Evolutionary conservation across 148 eudicot genomes (phyloP).

Genomic region (Silene uniflora): DNA sequence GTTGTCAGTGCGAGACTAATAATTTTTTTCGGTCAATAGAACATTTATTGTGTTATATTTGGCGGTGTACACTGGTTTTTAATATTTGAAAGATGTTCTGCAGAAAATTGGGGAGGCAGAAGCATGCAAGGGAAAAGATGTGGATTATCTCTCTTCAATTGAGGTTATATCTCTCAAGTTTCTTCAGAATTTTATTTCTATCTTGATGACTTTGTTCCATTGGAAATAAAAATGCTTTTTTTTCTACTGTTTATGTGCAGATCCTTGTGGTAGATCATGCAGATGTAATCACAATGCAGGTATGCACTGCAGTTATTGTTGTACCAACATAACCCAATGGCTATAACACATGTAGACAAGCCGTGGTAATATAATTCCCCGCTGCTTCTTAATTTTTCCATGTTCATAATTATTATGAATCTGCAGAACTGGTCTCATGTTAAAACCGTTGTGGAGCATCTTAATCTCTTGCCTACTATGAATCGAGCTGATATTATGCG

Average conservation of each 20-base stretch:
- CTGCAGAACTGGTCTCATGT: slow-evolving; percentile 90
- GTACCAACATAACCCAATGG: too few species aligned
- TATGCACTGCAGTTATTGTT: slow-evolving; percentile 25
- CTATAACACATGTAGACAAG: slow-evolving; percentile 14
- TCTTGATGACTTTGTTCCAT: not conserved
- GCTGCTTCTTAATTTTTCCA: not conserved
- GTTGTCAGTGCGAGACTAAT: not conserved
- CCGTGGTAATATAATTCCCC: slow-evolving; percentile 9
- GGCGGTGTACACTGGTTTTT: not conserved
- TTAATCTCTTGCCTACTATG: slow-evolving; percentile 65
- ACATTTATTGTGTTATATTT: not conserved
- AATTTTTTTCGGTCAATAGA: not conserved
- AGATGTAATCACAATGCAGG: slow-evolving; percentile 96
- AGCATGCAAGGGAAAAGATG: slow-evolving; percentile 63
- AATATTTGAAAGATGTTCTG: slow-evolving; percentile 15
- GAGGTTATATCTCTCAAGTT: slow-evolving; percentile 45
- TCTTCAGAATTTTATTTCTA: slow-evolving; percentile 3
- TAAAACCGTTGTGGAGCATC: too few species aligned
- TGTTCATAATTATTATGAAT: not conserved
- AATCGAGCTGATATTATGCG: slow-evolving; percentile 91
- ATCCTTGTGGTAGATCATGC: slow-evolving; percentile 88
- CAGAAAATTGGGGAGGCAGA: slow-evolving; percentile 88
- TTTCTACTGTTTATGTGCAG: slow-evolving; percentile 35
- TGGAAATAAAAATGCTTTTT: not conserved
- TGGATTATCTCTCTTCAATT: slow-evolving; percentile 92